Evolutionary conservation across 441 rosid genomes (phyloP), one percentile per base, ranked within the genome.

Genomic region (Pelargonium citronellum): DNA sequence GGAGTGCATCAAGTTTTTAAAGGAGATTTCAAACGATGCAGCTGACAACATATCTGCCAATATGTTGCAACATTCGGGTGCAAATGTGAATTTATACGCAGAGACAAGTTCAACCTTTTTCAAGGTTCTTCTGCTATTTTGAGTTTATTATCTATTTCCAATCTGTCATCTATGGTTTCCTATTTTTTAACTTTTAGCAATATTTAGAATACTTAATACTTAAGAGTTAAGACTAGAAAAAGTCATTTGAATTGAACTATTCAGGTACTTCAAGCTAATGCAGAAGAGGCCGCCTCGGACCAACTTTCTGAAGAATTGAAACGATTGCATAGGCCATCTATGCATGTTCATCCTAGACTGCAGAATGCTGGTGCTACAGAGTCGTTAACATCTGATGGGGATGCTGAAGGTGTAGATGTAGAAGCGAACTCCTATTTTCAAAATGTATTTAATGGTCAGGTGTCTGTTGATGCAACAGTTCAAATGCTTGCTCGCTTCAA

Each of bases 401-500:
- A 83, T 79, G 81, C 92, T n/a, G 92, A 83, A 66, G 99, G 91
- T 72, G 83, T 95, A 66, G 98, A 95, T 86, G 75, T 81, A 12
- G 99, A 95, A 83, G 99, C 98, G 66, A 95, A 95, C 77, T 86
- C 97, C 73, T 92, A 91, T 74, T 95, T 95, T 80, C 99, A 89
- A 75, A 89, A 92, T 77, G 92, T 92, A 94, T 95, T 92, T 79
- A 88, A 92, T 75, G 87, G 89, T 72, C 91, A 84, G 80, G 77
- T 95, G 85, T 82, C 89, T 71, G 86, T 89, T 74, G 99, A 95
- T 72, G 85, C 92, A 34, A 91, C 93, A 92, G 95, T 95, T 76
- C 97, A 92, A 80, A 92, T 90, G 95, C 98, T 95, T 81, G 87
- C 96, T 11, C 87, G 85, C 67, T 92, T 91, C 80, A 95, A 89